Evolutionary conservation across 2,329 filamentous ascomycete genomes (phyloP), one percentile per base, ranked within the genome.

Genomic region (Fusarium abutilonis): DNA sequence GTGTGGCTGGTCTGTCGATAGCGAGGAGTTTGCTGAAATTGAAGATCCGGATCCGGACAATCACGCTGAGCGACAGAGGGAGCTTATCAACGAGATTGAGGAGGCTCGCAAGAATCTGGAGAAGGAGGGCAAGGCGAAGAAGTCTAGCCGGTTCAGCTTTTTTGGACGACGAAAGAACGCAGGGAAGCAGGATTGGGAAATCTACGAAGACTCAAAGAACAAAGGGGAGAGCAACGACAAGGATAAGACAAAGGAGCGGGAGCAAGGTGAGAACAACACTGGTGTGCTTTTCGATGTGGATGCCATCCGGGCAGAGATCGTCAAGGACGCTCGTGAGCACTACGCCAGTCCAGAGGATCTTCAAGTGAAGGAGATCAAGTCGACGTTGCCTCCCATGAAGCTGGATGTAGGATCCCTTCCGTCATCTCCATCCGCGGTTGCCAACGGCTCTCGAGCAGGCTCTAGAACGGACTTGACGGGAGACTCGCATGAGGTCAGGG

Each of bases 11-110:
- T 79, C 89, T 49, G 91, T 98, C 4, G 89, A 97, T 71, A 93
- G 89, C 64, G 93, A 97, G 68, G 94, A 98, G 73, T 99, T 98
- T 72, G 89, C 86, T 1, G 95, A 99, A 76, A 98, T 99, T 58
- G 95, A 98, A 74, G 95, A 99, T 67, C 93, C 95, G 0, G 95
- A 99, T 71, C 95, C 95, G 0, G 95, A 98, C 0, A 94, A 96
- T 67, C 94, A 98, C 76, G 84, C 86, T 46, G 84, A 92, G 73
- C 84, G 93, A 43, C 95, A 99, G 76, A 85, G 93, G 52, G 94
- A 98, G 76, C 85, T 99, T 38, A 97, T 99, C 73, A 93, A 90
- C 69, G 95, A 99, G 77, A 97, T 99, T 48, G 94, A 98, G 74
- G 93, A 96, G 76, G 95, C 95, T 7, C 86, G 95, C 34, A 93